A percentile compares a stretch with the other conserved stretches of the same genome.
Evolutionary conservation across 1,139 yeast genomes (phyloP).

Genomic region (Hemisphaericaspora xylofermentans): DNA sequence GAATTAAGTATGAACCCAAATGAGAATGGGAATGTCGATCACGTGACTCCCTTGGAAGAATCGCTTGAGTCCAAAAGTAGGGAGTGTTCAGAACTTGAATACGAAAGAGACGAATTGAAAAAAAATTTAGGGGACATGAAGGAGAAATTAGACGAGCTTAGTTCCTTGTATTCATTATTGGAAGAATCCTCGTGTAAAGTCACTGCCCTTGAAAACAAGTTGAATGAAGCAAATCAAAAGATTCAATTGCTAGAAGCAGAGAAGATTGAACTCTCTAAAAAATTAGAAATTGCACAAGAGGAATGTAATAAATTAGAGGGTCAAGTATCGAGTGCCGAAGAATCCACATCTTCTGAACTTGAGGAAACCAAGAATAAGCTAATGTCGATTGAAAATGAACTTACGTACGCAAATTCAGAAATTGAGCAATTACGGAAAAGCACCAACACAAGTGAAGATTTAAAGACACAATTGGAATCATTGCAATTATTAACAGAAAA

Average conservation of each 20-base stretch:
- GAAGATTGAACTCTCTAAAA: conserved; percentile 4
- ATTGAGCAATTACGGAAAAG: conserved; percentile 2
- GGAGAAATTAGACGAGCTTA: conserved; percentile 5
- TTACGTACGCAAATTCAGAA: conserved; percentile 3
- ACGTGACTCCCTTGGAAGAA: background rate
- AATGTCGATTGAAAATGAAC: background rate
- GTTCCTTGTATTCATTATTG: background rate
- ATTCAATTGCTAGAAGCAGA: conserved; percentile 4
- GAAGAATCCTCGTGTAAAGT: conserved; percentile 1
- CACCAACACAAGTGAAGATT: background rate
- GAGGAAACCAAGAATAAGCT: conserved; percentile 4
- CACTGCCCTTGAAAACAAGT: conserved; percentile 4
- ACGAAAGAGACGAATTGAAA: background rate
- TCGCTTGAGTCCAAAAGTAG: background rate
- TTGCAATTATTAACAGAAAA: background rate
- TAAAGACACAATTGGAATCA: conserved; percentile 3
- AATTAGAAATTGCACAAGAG: conserved; percentile 4
- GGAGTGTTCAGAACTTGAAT: conserved; percentile 3
- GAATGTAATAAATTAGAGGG: conserved; percentile 6
- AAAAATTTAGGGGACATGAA: background rate
- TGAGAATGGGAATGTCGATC: background rate
- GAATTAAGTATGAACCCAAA: conserved; percentile 2
- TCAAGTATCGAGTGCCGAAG: conserved; percentile 3
- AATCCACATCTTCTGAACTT: conserved; percentile 6
- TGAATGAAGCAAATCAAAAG: conserved; percentile 6